phyloP scores from a whole-genome alignment of 116 monocot species.

The Zostera marina region DNA sequence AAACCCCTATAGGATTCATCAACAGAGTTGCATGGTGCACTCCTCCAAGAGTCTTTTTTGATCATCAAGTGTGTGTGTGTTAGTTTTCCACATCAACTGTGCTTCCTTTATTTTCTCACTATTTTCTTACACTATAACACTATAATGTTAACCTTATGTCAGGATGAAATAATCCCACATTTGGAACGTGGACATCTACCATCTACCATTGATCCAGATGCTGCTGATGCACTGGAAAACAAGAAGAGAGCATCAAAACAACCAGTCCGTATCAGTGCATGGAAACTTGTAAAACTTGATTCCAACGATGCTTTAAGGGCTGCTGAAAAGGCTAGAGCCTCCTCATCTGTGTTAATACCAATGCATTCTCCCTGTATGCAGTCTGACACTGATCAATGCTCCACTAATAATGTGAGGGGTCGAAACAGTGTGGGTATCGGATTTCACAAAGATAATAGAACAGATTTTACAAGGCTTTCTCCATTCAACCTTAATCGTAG shows the following conservation, averaged over 20 bases:
- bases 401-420: constrained; percentile 24
- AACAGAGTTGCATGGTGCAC: constrained; percentile 86
- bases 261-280: constrained; percentile 50
- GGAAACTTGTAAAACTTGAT: constrained; percentile 65
- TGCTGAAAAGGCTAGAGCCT: constrained; percentile 54
- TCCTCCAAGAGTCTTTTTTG: constrained; percentile 52
- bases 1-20: constrained; percentile 43
- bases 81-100: neutral
- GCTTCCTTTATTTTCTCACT: neutral
- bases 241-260: constrained; percentile 19
- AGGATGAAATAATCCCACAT: constrained; percentile 72
- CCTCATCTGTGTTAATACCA: constrained; percentile 61
- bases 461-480: constrained; percentile 11
- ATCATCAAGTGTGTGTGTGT: constrained; percentile 20
- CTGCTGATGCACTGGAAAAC: constrained; percentile 3
- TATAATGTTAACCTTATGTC: neutral
- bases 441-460: constrained; percentile 3
- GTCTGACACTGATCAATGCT: constrained; percentile 17
- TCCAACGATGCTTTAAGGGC: constrained; percentile 48
- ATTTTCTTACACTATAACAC: neutral
- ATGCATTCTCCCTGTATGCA: constrained; percentile 13
- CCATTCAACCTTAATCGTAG: constrained; percentile 25
- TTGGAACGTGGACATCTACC: constrained; percentile 30
- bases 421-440: constrained; percentile 20
- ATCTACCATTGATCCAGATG: constrained; percentile 52